Percentiles rank a stretch among this genome's conserved stretches.
These are phyloP conservation scores for Ogataea trehaloabstinens DNA, from an alignment of 805 yeast species.

Conservation along the genomic window DNA sequence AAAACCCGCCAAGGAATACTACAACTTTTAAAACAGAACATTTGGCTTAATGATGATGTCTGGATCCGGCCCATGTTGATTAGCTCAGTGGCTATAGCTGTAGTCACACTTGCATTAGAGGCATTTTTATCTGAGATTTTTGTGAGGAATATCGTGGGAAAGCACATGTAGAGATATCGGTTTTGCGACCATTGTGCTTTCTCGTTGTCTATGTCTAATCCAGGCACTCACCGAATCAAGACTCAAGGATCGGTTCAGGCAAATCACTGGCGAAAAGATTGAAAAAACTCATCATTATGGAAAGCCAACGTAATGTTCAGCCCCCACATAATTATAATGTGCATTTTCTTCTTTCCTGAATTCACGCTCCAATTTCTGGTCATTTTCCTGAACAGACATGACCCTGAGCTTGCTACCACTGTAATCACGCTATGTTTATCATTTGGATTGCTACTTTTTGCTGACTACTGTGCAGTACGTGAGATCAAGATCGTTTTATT, in stretches of 20 bases:
- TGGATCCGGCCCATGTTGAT: constrained; percentile 26
- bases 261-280: constrained; percentile 24
- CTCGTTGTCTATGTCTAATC: constrained; percentile 33
- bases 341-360: constrained; percentile 41
- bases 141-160: constrained; percentile 29
- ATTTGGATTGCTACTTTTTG: constrained; percentile 33
- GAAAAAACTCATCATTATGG: constrained; percentile 37
- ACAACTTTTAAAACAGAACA: constrained; percentile 1
- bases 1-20: neutral
- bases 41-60: constrained; percentile 15
- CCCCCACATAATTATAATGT: constrained; percentile 34
- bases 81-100: constrained; percentile 35
- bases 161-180: constrained; percentile 36
- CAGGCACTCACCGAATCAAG: constrained; percentile 28
- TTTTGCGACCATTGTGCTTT: constrained; percentile 37
- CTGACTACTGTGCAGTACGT: constrained; percentile 38
- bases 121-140: constrained; percentile 39
- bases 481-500: constrained; percentile 28
- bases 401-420: constrained; percentile 43
- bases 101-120: constrained; percentile 36
- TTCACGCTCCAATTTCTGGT: constrained; percentile 45
- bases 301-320: constrained; percentile 36
- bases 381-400: constrained; percentile 35
- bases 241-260: constrained; percentile 11
- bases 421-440: constrained; percentile 26